Evolutionary conservation across 306 rosid species (phyloP).

Genomic region (Cucumis melo): DNA sequence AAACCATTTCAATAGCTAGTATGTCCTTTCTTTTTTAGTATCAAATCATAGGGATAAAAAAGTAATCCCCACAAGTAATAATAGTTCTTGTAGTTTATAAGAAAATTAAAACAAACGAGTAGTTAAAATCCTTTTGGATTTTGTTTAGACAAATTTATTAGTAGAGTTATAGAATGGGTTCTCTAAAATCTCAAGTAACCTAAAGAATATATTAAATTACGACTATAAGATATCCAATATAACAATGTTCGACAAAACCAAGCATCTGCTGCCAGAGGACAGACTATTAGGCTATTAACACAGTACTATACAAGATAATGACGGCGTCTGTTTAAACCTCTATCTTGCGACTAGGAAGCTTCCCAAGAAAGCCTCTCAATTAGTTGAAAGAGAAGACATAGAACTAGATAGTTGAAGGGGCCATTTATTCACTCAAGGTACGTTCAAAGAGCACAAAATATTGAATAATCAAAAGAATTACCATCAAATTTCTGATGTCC

Average conservation of each 20-base stretch:
- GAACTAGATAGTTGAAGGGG: neutral
- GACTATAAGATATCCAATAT: neutral
- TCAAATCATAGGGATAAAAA: neutral
- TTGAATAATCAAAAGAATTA: neutral
- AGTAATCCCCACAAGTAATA: neutral
- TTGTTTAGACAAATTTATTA: neutral
- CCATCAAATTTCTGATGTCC: neutral
- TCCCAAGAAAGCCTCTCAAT: neutral
- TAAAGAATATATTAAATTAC: neutral
- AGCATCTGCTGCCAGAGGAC: neutral
- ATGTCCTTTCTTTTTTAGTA: neutral
- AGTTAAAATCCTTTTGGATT: neutral
- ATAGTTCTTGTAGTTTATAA: neutral
- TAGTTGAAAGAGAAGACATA: neutral
- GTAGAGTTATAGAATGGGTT: neutral
- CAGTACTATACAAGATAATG: neutral
- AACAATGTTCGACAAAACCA: neutral
- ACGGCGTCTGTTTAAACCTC: neutral
- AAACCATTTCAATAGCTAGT: neutral
- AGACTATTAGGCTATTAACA: neutral
- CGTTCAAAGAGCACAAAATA: neutral
- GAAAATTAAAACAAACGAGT: neutral
- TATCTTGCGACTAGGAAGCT: neutral
- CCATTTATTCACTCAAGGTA: neutral
- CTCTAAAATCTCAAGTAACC: neutral